Conservation (phyloP, 2,329 filamentous ascomycete genomes). For the Teratosphaeria destructans region DNA sequence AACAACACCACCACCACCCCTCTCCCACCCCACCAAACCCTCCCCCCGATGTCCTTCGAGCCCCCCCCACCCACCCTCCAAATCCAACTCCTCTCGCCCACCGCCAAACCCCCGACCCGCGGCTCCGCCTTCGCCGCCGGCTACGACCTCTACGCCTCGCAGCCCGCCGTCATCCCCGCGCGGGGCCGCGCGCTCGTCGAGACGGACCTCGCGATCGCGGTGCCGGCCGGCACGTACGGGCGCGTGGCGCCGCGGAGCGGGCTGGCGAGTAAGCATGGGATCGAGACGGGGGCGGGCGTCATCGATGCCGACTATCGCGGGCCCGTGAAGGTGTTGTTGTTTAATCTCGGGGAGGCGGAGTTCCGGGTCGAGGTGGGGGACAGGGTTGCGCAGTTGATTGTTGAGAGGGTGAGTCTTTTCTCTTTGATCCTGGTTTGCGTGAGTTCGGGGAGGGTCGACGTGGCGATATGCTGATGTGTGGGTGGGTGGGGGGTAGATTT, state of each 20-base stretch:
- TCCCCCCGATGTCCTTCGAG: conserved; percentile 22
- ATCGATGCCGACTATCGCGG: conserved; percentile 97
- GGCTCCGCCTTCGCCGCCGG: conserved; percentile 85
- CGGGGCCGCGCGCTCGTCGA: conserved; percentile 78
- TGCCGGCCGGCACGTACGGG: conserved; percentile 85
- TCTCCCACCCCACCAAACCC: conserved; percentile 5
- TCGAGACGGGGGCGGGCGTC: conserved; percentile 90
- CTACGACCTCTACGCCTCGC: conserved; percentile 78
- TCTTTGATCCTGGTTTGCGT: not conserved
- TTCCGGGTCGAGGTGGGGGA: conserved; percentile 78
- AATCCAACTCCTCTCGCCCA: conserved; percentile 76
- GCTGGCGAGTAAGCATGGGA: conserved; percentile 64
- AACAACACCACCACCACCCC: conserved; percentile 6
- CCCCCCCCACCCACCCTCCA: conserved; percentile 52
- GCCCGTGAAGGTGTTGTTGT: conserved; percentile 85
- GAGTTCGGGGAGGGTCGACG: not conserved
- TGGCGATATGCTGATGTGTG: not conserved
- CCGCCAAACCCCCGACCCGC: conserved; percentile 73
- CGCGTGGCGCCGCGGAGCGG: conserved; percentile 28
- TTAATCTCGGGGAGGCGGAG: conserved; percentile 78
- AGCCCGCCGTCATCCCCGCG: conserved; percentile 64
- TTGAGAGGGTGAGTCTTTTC: conserved; percentile 56
- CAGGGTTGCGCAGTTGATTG: conserved; percentile 81
- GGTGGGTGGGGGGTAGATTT: conserved; percentile 47
- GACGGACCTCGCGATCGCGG: conserved; percentile 83